These are phyloP conservation scores for Calcarisporium arbuscula DNA, from an alignment of 2,329 filamentous ascomycete genomes.

Conservation along the genomic window DNA sequence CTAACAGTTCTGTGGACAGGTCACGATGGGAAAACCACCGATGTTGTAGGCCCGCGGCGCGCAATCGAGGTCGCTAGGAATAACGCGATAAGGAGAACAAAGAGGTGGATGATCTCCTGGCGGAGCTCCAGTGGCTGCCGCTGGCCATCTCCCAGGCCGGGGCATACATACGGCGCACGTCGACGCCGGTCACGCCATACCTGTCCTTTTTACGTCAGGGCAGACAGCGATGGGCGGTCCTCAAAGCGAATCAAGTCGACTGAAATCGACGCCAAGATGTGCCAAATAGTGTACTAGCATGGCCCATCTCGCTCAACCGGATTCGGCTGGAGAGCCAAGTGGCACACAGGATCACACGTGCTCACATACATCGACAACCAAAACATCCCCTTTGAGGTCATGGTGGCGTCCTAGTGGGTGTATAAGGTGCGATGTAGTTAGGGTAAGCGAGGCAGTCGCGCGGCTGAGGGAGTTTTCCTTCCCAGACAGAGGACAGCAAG, in stretches of 20 bases:
- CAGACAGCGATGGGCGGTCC: constrained; percentile 15
- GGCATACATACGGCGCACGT: constrained; percentile 22
- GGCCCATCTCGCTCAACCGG: constrained; percentile 24
- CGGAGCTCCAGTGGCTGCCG: constrained; percentile 21
- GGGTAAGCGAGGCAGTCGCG: constrained; percentile 14
- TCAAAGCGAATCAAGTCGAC: constrained; percentile 17
- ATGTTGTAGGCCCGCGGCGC: constrained; percentile 14
- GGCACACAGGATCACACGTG: constrained; percentile 20
- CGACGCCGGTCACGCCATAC: constrained; percentile 17
- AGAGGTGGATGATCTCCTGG: constrained; percentile 9
- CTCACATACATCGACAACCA: constrained; percentile 26
- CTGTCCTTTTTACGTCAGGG: constrained; percentile 15
- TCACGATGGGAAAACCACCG: constrained; percentile 17
- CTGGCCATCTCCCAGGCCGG: constrained; percentile 25
- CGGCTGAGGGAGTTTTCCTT: constrained; percentile 29
- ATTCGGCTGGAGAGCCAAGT: constrained; percentile 22
- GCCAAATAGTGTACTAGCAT: constrained; percentile 27
- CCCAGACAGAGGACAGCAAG: constrained; percentile 8
- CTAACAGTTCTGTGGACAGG: constrained; percentile 26
- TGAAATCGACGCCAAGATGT: constrained; percentile 18
- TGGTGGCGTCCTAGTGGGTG: constrained; percentile 15
- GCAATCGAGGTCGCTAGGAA: constrained; percentile 14
- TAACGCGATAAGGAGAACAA: constrained; percentile 15
- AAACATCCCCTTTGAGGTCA: constrained; percentile 20
- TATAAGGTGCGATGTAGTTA: no score